Evolutionary conservation across 805 yeast genomes (phyloP), one percentile per base, ranked within the genome.

Genomic region (Hanseniaspora guilliermondii): DNA sequence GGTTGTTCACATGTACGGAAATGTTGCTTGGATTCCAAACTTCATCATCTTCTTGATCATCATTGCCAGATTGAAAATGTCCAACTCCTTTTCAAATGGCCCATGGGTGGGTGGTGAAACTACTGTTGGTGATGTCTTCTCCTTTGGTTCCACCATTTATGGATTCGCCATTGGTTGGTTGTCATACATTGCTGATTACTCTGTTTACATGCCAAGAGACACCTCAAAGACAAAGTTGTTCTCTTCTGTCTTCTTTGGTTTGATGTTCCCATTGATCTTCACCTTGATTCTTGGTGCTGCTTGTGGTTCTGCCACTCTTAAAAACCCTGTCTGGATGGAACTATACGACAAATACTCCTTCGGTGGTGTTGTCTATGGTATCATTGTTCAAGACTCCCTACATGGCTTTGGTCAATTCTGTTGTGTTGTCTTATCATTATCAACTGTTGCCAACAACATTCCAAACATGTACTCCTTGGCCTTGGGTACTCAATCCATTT

Each of bases 91-190:
- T 66, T 69, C 73, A 41, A 73, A 76, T 58, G 86, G 83, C 57
- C 68, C 67, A 22, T 66, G 69, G 60, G 40, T 58, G 16, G 64
- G 76, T 39, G 96, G 96, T 57, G 65, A 71, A 22, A 73, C 78
- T 22, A 83, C 83, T 56, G 94, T 93, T 37, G 96, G 87, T 58
- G 62, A 68, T 63, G 91, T 87, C 22, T 73, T 88, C 53, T 79
- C 91, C 19, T 87, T 84, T 61, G 96, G 96, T 65, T 82, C 87
- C 65, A 70, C 93, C 44, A 68, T 85, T 59, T 88, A 78, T 64
- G 96, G 96, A 58, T 88, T 83, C 64, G 94, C 95, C 47, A 79
- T 95, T 56, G 96, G 96, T 60, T 88, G 96, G 96, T 80, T 94
- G 56, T 82, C 96, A n/a, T 87, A 82, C 63, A 93, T 96, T 42